phyloP scores from a whole-genome alignment of 495 filamentous ascomycete genomes.

The Penicilliopsis zonata region DNA sequence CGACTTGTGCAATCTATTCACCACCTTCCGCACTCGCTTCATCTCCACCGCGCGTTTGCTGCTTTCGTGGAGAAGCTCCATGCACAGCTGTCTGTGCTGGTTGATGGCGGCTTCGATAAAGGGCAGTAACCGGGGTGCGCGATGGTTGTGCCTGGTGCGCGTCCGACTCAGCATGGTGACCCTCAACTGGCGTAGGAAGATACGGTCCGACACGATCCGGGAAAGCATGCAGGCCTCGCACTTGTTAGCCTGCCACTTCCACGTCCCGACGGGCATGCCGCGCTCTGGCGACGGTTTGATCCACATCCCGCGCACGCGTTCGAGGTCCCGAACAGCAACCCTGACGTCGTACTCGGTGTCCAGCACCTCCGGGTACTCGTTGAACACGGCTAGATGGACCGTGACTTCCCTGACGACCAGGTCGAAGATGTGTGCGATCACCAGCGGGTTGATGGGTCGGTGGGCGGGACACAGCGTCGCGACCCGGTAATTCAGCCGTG shows the following conservation, averaged over 20 bases:
- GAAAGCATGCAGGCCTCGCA: slow-evolving; percentile 32
- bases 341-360: slow-evolving; percentile 1
- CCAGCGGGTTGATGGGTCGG: slow-evolving; percentile 13
- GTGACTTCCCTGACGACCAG: slow-evolving; percentile 20
- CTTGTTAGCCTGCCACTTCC: slow-evolving; percentile 16
- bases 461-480: slow-evolving; percentile 10
- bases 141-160: slow-evolving; percentile 9
- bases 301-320: slow-evolving; percentile 22
- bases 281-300: slow-evolving; percentile 2
- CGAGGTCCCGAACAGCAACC: slow-evolving; percentile 7
- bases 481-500: background rate
- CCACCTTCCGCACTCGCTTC: slow-evolving; percentile 15
- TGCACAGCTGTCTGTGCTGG: slow-evolving; percentile 3
- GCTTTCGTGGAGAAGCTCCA: slow-evolving; percentile 3
- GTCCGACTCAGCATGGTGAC: slow-evolving; percentile 19
- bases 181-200: slow-evolving; percentile 14
- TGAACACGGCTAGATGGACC: slow-evolving; percentile 12
- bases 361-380: slow-evolving; percentile 9
- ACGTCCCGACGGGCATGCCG: background rate
- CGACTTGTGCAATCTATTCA: slow-evolving; percentile 2
- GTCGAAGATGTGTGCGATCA: slow-evolving; percentile 9
- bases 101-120: slow-evolving; percentile 18
- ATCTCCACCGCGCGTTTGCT: slow-evolving; percentile 9
- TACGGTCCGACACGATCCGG: slow-evolving; percentile 13
- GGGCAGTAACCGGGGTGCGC: slow-evolving; percentile 9